Evolutionary conservation across 345 rosid species (phyloP), one percentile per base, ranked within the genome.

Genomic region (Anastatica hierochuntica): DNA sequence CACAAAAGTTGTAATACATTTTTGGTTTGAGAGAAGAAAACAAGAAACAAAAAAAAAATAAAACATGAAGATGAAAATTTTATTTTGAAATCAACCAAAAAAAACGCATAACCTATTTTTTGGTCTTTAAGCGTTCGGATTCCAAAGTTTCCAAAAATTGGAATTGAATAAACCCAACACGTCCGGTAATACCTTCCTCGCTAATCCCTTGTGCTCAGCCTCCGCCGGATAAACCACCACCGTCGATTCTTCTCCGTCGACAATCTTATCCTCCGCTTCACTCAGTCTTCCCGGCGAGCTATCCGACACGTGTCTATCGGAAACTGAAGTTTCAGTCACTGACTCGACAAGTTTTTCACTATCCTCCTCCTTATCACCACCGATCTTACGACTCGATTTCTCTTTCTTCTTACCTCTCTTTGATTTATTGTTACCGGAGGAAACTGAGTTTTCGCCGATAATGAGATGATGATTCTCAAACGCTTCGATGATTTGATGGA

Each of bases 171-270:
- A 38, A 29, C 97, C 95, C 56, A 92, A 51, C 74, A 92, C 83
- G 81, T 92, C 97, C 95, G 98, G 97, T 23, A 92, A 47, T 44
- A 92, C 94, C 74, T 92, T 92, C 70, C 97, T 79, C 12, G 79
- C 98, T 62, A 92, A 62, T 19, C 98, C 94, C 71, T 77, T 85
- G 66, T 75, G 82, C 38, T 49, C 62, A 13, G 35, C 56, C 49
- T 46, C 66, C 39, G n/a, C 23, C 19, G 67, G 47, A 0, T 39
- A 30, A 4, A n/a, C n/a, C n/a, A 17, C 31, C 34, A 44, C 67
- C 60, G 38, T 55, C 24, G 45, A 46, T 11, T 59, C 70, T 58
- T 50, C 51, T 43, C 43, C 37, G 18, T 47, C 43, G 43, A n/a
- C n/a, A n/a, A n/a, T n/a, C n/a, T n/a, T n/a, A n/a, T n/a, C 64